Evolutionary conservation across 768 basidiomycete genomes (phyloP).

Genomic region (Thelephora aurantiotincta): DNA sequence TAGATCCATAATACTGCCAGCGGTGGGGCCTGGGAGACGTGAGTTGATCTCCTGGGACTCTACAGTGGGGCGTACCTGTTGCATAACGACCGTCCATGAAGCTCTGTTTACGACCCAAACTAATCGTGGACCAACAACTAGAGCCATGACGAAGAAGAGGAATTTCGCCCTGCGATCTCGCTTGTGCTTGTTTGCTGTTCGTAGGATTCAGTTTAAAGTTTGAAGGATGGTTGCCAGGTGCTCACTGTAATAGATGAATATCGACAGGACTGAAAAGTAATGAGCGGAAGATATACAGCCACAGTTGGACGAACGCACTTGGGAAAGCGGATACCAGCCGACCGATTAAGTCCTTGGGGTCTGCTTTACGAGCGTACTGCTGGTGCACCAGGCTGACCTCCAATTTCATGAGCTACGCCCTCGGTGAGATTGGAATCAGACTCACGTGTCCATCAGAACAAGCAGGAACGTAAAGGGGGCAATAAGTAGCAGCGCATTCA

Average conservation of each 20-base stretch:
- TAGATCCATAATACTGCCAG: constrained; percentile 72
- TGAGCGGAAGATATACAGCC: not conserved
- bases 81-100: constrained; percentile 61
- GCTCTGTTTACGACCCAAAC: constrained; percentile 57
- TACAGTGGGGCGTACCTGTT: constrained; percentile 35
- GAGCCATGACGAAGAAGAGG: constrained; percentile 43
- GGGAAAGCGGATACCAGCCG: constrained; percentile 55
- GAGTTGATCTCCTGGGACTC: not conserved
- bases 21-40: constrained; percentile 46
- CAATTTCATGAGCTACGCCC: not conserved
- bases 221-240: constrained; percentile 1
- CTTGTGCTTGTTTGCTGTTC: constrained; percentile 54
- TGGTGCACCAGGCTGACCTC: constrained; percentile 51
- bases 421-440: constrained; percentile 1
- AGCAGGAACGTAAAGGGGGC: constrained; percentile 66
- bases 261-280: constrained; percentile 39
- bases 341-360: constrained; percentile 31
- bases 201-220: too few relatives aligned
- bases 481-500: constrained; percentile 47
- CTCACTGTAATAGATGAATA: constrained; percentile 71
- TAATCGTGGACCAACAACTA: constrained; percentile 46
- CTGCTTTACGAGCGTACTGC: constrained; percentile 57
- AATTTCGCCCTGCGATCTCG: constrained; percentile 34
- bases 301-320: constrained; percentile 31
- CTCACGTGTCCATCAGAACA: constrained; percentile 78